These are phyloP conservation scores for Hericium rajendrae DNA, from an alignment of 768 basidiomycete species.

Conservation along the genomic window DNA sequence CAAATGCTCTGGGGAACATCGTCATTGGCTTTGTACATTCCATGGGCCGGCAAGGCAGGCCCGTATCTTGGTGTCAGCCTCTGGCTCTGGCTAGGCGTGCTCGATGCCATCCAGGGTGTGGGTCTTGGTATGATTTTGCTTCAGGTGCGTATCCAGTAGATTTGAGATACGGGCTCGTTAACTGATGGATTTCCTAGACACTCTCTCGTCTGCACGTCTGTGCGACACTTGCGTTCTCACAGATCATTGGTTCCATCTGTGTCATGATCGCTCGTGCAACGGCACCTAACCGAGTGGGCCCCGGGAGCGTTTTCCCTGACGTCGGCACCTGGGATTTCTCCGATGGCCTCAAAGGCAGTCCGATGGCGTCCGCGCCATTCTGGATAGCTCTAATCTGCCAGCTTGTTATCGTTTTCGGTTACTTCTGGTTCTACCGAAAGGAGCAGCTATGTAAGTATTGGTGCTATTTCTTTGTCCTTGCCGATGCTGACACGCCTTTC, in stretches of 20 bases:
- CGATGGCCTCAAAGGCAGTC: slow-evolving; percentile 64
- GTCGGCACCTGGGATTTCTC: slow-evolving; percentile 84
- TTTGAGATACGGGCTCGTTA: not conserved
- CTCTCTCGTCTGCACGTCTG: slow-evolving; percentile 90
- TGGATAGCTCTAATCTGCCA: slow-evolving; percentile 80
- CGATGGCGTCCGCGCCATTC: slow-evolving; percentile 77
- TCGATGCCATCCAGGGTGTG: slow-evolving; percentile 91
- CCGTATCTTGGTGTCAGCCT: slow-evolving; percentile 85
- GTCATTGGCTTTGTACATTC: slow-evolving; percentile 84
- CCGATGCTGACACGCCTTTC: not conserved
- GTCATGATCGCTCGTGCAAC: slow-evolving; percentile 92
- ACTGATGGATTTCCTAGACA: slow-evolving; percentile 35
- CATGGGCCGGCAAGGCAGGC: slow-evolving; percentile 81
- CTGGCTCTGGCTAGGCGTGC: slow-evolving; percentile 93
- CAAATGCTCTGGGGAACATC: slow-evolving; percentile 98
- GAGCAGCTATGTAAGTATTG: slow-evolving; percentile 69
- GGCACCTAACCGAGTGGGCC: slow-evolving; percentile 83
- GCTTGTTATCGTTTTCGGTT: slow-evolving; percentile 78
- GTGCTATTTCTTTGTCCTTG: not conserved
- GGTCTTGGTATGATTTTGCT: slow-evolving; percentile 88
- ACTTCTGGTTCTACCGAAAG: slow-evolving; percentile 97
- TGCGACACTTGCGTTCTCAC: slow-evolving; percentile 84
- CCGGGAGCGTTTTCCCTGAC: slow-evolving; percentile 86
- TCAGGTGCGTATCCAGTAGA: slow-evolving; percentile 30
- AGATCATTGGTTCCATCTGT: slow-evolving; percentile 81